Evolutionary conservation across 2,329 filamentous ascomycete species (phyloP).

Genomic region (Zymoseptoria crescenta): DNA sequence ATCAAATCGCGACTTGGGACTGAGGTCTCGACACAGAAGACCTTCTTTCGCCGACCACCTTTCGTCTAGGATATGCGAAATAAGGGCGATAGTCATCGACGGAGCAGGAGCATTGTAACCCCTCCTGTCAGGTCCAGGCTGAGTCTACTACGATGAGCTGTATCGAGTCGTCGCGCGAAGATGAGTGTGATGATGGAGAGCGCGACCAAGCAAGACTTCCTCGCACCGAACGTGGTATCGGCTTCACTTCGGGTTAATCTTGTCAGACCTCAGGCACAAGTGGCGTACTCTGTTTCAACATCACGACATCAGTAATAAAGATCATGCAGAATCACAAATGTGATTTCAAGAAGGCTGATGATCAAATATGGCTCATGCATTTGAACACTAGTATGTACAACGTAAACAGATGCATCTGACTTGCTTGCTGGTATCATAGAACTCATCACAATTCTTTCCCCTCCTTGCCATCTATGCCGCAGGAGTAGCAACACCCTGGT

Average conservation of each 20-base stretch:
- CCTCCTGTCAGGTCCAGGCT: no score
- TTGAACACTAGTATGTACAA: not conserved
- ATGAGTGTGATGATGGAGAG: not conserved
- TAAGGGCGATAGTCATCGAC: not conserved
- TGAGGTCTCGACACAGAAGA: not conserved
- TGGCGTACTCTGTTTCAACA: not conserved
- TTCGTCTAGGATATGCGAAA: not conserved
- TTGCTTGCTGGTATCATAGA: not conserved
- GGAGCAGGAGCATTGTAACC: no score
- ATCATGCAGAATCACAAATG: no score
- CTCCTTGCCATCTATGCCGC: not conserved
- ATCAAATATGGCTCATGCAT: not conserved
- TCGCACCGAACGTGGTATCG: not conserved
- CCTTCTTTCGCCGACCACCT: not conserved
- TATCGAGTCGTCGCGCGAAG: not conserved
- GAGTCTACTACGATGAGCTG: not conserved
- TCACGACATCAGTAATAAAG: not conserved
- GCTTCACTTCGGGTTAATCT: not conserved
- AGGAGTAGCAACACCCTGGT: constrained; percentile 2
- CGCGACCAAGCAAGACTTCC: no score
- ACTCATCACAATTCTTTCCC: not conserved
- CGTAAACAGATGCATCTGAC: not conserved
- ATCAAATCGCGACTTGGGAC: not conserved
- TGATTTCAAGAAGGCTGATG: not conserved
- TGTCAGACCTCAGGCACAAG: not conserved